Conservation (phyloP, 352 stramenopile species). For the Blastocystis sp. region DNA sequence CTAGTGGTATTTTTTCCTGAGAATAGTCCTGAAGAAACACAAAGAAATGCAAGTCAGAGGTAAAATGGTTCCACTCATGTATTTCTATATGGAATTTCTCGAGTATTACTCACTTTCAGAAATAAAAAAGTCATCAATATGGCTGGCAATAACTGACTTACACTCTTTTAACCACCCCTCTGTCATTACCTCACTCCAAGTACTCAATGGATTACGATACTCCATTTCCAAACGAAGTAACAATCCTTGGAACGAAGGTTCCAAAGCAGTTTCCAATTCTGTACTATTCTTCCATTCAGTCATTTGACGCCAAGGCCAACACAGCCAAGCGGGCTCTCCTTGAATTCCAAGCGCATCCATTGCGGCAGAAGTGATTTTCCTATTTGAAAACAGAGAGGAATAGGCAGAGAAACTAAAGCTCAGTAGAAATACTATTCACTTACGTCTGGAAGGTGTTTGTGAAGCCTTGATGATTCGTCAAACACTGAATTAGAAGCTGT, state of each 20-base stretch:
- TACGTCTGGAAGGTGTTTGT: neutral
- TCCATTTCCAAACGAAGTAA: neutral
- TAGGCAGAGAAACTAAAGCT: neutral
- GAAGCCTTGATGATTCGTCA: neutral
- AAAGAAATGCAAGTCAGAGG: neutral
- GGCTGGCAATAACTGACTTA: neutral
- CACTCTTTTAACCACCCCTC: neutral
- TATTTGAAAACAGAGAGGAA: neutral
- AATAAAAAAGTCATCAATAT: neutral
- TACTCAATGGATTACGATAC: neutral
- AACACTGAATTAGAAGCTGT: slow-evolving; percentile 36
- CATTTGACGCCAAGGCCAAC: slow-evolving; percentile 4
- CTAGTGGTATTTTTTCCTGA: neutral
- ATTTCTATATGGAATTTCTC: neutral
- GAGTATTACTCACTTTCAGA: neutral
- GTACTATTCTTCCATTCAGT: neutral
- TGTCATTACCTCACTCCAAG: neutral
- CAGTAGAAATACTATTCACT: neutral
- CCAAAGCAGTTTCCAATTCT: neutral
- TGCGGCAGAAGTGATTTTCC: neutral
- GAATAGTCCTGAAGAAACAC: neutral
- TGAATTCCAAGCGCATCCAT: neutral
- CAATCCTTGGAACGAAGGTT: neutral
- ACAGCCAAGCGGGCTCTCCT: neutral
- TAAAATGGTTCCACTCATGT: neutral